Evolutionary conservation across 768 basidiomycete genomes (phyloP).

Genomic region (Austroboletus festivus): DNA sequence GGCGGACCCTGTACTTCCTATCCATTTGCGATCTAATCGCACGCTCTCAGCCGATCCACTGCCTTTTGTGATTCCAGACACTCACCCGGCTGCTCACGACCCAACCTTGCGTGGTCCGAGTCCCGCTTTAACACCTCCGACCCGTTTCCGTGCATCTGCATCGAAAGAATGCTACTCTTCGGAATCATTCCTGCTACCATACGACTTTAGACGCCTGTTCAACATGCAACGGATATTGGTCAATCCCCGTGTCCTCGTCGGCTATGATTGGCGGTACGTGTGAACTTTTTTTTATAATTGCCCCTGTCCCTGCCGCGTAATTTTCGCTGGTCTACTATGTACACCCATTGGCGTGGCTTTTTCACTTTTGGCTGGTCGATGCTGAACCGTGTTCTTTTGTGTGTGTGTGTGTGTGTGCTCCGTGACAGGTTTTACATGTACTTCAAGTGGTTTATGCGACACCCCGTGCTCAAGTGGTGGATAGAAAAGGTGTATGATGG

Average conservation of each 20-base stretch:
- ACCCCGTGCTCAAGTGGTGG: slow-evolving; percentile 41
- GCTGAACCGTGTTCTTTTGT: too few relatives aligned
- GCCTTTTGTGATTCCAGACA: slow-evolving; percentile 7
- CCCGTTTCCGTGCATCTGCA: slow-evolving; percentile 15
- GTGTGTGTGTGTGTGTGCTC: neutral
- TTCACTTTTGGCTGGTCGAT: too few relatives aligned
- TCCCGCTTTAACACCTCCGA: slow-evolving; percentile 19
- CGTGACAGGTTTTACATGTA: slow-evolving; percentile 27
- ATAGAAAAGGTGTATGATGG: slow-evolving; percentile 36
- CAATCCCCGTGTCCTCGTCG: slow-evolving; percentile 39
- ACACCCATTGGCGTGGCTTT: too few relatives aligned
- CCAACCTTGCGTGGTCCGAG: slow-evolving; percentile 10
- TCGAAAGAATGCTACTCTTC: slow-evolving; percentile 25
- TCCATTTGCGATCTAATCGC: slow-evolving; percentile 35
- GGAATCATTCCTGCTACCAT: slow-evolving; percentile 41
- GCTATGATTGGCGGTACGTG: slow-evolving; percentile 35
- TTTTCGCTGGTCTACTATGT: too few relatives aligned
- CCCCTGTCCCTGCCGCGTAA: too few relatives aligned
- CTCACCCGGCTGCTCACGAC: slow-evolving; percentile 14
- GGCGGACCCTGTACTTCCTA: slow-evolving; percentile 41
- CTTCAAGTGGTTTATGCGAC: slow-evolving; percentile 37
- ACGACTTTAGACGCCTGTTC: slow-evolving; percentile 41
- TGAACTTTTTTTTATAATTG: too few relatives aligned
- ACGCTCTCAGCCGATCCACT: slow-evolving; percentile 36
- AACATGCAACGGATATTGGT: slow-evolving; percentile 35